Percentiles rank a stretch among this genome's conserved stretches.
phyloP scores from a whole-genome alignment of 2,329 filamentous ascomycete genomes.

The Pseudogymnoascus sp. region DNA sequence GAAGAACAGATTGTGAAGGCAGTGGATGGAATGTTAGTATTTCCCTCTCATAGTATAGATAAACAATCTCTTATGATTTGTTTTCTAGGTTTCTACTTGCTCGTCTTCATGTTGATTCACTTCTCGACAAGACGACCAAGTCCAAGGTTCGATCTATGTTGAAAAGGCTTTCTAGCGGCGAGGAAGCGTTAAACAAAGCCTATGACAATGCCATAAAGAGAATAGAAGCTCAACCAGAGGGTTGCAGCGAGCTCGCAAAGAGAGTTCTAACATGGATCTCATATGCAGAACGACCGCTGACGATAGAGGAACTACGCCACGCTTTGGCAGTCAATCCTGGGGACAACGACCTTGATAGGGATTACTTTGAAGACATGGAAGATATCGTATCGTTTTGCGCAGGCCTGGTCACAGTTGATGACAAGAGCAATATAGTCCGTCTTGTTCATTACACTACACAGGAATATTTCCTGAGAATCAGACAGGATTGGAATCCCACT shows the following conservation, averaged over 20 bases:
- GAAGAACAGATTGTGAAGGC: background rate
- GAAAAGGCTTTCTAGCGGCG: background rate
- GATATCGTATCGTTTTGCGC: constrained; percentile 21
- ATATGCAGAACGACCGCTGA: background rate
- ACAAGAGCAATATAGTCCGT: constrained; percentile 10
- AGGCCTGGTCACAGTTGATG: constrained; percentile 16
- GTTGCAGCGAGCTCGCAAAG: background rate
- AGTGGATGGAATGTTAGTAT: background rate
- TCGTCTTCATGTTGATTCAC: background rate
- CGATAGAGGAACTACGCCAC: background rate
- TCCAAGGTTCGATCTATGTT: background rate
- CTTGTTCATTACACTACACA: constrained; percentile 23
- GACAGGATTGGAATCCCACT: background rate
- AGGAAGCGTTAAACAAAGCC: background rate
- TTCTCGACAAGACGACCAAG: background rate
- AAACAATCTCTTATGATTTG: background rate
- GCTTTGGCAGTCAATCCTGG: background rate
- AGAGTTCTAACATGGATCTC: background rate
- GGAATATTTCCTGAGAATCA: constrained; percentile 18
- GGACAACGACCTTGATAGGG: background rate
- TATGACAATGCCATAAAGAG: background rate
- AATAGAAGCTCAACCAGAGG: background rate
- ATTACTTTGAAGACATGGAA: background rate
- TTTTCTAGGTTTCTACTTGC: background rate
- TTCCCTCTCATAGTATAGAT: background rate